These are phyloP conservation scores for Odontarrhena argentea DNA, from an alignment of 345 rosid genomes.

Conservation along the genomic window DNA sequence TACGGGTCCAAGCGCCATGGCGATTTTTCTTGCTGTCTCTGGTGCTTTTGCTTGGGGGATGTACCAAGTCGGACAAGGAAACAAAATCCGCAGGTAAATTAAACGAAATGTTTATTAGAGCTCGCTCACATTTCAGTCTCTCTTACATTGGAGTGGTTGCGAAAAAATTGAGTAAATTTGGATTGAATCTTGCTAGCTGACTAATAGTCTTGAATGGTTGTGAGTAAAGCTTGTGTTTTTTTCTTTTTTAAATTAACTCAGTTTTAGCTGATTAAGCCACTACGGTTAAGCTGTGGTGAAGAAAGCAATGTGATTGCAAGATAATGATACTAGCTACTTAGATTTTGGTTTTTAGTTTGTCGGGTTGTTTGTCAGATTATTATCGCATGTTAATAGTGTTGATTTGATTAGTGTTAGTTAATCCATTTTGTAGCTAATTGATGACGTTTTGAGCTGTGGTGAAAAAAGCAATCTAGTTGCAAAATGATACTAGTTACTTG, in stretches of 20 bases:
- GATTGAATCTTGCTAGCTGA: background rate
- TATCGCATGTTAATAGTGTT: background rate
- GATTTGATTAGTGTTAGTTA: background rate
- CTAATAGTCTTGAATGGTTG: background rate
- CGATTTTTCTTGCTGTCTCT: slow-evolving; percentile 75
- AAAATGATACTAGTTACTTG: slow-evolving; percentile 8
- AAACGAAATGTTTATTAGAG: background rate
- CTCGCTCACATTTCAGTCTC: slow-evolving; percentile 9
- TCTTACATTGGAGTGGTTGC: too few relatives aligned
- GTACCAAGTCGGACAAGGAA: slow-evolving; percentile 98
- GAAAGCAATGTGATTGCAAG: background rate
- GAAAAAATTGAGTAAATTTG: background rate
- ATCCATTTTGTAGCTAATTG: background rate
- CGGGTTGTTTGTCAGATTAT: background rate
- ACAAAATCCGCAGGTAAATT: slow-evolving; percentile 82
- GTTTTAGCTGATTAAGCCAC: too few relatives aligned
- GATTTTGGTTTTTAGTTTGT: slow-evolving; percentile 10
- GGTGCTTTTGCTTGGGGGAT: slow-evolving; percentile 94
- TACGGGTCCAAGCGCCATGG: slow-evolving; percentile 92
- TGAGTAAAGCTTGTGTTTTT: background rate
- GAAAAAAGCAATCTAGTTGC: slow-evolving; percentile 15
- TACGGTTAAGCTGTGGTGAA: slow-evolving; percentile 15
- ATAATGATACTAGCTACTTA: slow-evolving; percentile 5
- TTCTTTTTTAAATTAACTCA: too few relatives aligned
- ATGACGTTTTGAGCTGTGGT: slow-evolving; percentile 7